Percentiles rank a stretch among this genome's conserved stretches.
phyloP scores from a whole-genome alignment of 495 filamentous ascomycete genomes.

The Delitschia confertaspora region DNA sequence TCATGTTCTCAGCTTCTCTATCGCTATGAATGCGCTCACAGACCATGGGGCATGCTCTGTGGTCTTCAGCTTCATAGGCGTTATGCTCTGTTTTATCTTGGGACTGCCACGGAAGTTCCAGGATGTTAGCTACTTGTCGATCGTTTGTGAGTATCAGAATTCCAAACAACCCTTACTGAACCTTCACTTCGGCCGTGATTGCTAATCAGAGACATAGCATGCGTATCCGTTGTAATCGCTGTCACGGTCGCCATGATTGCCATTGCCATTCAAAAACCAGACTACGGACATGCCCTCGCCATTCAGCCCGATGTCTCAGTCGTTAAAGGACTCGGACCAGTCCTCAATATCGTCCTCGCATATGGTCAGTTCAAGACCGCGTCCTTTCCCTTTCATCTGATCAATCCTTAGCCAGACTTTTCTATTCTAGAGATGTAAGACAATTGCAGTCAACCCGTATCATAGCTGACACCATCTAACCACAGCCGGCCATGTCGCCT shows the following conservation, averaged over 20 bases:
- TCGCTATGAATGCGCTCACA: constrained; percentile 60
- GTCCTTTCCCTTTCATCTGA: not conserved
- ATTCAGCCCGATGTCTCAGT: constrained; percentile 11
- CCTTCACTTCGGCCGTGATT: no score
- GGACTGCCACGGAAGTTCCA: constrained; percentile 58
- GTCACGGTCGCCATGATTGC: constrained; percentile 62
- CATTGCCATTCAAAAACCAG: constrained; percentile 26
- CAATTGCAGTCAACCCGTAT: no score
- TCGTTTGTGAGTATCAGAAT: constrained; percentile 47
- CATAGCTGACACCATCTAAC: constrained; percentile 6
- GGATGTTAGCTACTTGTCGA: constrained; percentile 52
- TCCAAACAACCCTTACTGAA: no score
- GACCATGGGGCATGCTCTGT: constrained; percentile 58
- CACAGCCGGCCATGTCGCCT: constrained; percentile 56
- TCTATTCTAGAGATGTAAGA: no score
- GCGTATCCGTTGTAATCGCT: constrained; percentile 54
- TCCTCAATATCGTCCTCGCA: constrained; percentile 69
- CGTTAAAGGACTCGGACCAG: constrained; percentile 44
- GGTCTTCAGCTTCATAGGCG: constrained; percentile 55
- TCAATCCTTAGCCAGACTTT: not conserved
- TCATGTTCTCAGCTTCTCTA: constrained; percentile 64
- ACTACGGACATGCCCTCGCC: constrained; percentile 22
- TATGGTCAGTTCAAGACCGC: constrained; percentile 38
- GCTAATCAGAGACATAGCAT: constrained; percentile 46
- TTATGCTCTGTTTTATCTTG: constrained; percentile 51